phyloP scores from a whole-genome alignment of 1,284 basidiomycete genomes.

The Sanghuangporus weigelae region DNA sequence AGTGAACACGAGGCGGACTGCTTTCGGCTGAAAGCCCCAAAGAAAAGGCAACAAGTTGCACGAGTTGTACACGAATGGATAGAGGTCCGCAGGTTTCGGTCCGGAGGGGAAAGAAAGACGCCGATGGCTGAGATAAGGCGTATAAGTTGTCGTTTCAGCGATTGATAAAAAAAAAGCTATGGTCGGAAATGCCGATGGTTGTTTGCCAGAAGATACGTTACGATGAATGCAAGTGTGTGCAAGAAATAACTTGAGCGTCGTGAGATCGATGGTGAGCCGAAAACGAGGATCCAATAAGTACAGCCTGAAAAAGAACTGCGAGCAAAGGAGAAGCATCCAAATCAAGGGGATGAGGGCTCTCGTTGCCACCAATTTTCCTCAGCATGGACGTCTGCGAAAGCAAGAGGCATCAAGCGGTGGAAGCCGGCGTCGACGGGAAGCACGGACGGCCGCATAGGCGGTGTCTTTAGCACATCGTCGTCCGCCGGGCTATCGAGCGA shows the following conservation, averaged over 20 bases:
- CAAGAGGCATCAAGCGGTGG: constrained; percentile 55
- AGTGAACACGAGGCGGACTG: not conserved
- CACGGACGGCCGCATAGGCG: constrained; percentile 31
- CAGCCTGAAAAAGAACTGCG: not conserved
- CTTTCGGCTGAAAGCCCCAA: constrained; percentile 2
- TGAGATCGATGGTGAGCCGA: constrained; percentile 2
- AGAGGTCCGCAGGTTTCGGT: constrained; percentile 11
- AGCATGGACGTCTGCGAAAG: constrained; percentile 14
- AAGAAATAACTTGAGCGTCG: constrained; percentile 7
- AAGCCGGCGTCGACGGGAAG: constrained; percentile 47
- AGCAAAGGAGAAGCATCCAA: constrained; percentile 1
- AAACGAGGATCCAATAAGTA: not conserved
- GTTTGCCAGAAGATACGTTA: constrained; percentile 6
- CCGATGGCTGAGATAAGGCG: constrained; percentile 8
- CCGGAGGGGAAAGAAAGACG: constrained; percentile 1
- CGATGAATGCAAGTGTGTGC: not conserved
- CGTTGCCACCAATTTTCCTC: constrained; percentile 14
- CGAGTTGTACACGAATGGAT: constrained; percentile 13
- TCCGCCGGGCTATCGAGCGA: constrained; percentile 8
- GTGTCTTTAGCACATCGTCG: constrained; percentile 34
- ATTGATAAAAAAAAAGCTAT: not conserved
- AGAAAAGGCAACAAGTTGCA: constrained; percentile 6
- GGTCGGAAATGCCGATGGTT: constrained; percentile 4
- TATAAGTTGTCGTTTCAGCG: constrained; percentile 8
- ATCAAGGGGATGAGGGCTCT: constrained; percentile 3